Base-by-base conservation (phyloP, 129 eudicot genomes). In the Flaveria trinervia region DNA sequence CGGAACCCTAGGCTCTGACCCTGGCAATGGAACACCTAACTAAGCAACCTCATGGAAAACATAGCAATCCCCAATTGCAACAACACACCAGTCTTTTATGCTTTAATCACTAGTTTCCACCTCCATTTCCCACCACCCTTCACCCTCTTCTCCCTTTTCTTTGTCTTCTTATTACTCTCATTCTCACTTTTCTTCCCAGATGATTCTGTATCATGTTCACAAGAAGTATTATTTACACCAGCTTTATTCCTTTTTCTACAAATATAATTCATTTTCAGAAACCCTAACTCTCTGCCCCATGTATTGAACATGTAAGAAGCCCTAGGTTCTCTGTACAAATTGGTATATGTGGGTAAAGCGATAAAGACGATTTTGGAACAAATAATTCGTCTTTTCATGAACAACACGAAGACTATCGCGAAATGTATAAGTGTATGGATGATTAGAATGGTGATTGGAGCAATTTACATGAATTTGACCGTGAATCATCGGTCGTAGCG, bases 21-120 rank as follows among this genome's bases (percentile, higher is more conserved):
- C 96, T 0, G 97, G 97, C 33, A 94, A 83, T 5, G 89, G 86
- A 68, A 89, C 51, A 46, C 96, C 97, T 0, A 96, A 96, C 79
- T 49, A 8, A 91, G 83, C 69, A 91, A 71, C 84, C 92, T 85
- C 96, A 94, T 85, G 5, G 89, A 90, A 78, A 89, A 89, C 86
- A 94, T 91, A 57, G 89, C 89, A 59, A 94, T 85, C 79, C 96
- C 97, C 60, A 94, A 84, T 65, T 91, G 98, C 72, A 94, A 81
- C 69, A 94, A 73, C 5, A 91, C 88, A 60, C 96, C 93, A 64
- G 87, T 84, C 70, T 94, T 97, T 65, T 91, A 97, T 14, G 96
- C 98, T 45, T 91, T 96, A 79, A 94, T 82, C 43, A 91, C 81
- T 14, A 96, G 98, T 43, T 94, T 88, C 97, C 98, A 94, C 80